Conservation (phyloP, 192 early-diverging fungal species). For the Gamsiella multidivaricata region DNA sequence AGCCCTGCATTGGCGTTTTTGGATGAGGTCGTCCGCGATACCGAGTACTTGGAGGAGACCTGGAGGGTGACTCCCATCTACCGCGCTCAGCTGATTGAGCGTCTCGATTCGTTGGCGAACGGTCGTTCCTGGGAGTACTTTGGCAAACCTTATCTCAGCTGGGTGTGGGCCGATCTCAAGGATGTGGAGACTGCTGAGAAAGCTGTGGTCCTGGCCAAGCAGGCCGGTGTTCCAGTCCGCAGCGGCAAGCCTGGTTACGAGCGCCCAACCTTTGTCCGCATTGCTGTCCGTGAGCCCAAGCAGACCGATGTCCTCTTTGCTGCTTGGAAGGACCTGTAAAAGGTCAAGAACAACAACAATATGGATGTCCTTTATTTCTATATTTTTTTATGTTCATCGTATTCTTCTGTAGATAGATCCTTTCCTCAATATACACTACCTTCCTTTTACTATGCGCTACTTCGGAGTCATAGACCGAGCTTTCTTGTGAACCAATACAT, state of each 20-base stretch:
- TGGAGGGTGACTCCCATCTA: slow-evolving; percentile 81
- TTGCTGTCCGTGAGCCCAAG: slow-evolving; percentile 79
- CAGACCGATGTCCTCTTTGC: slow-evolving; percentile 76
- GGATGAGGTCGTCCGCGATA: slow-evolving; percentile 78
- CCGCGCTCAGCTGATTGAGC: slow-evolving; percentile 67
- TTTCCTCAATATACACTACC: no score
- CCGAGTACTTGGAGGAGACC: slow-evolving; percentile 76
- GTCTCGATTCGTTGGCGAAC: slow-evolving; percentile 36
- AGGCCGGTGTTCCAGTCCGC: slow-evolving; percentile 87
- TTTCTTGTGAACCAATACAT: no score
- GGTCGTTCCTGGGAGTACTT: slow-evolving; percentile 70
- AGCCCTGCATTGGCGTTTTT: slow-evolving; percentile 87
- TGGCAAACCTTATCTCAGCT: slow-evolving; percentile 83
- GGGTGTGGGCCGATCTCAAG: slow-evolving; percentile 88
- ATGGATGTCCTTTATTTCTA: no score
- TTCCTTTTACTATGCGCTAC: no score
- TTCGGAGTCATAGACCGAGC: no score
- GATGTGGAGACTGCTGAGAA: slow-evolving; percentile 67
- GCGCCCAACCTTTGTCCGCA: slow-evolving; percentile 77
- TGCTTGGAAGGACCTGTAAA: slow-evolving; percentile 70
- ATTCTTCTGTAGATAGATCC: no score
- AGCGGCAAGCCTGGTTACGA: slow-evolving; percentile 82
- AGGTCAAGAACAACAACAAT: not conserved
- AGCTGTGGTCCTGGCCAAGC: slow-evolving; percentile 72
- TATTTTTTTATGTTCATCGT: no score